Evolutionary conservation across 768 basidiomycete genomes (phyloP).

Genomic region (Lactarius akahatsu): DNA sequence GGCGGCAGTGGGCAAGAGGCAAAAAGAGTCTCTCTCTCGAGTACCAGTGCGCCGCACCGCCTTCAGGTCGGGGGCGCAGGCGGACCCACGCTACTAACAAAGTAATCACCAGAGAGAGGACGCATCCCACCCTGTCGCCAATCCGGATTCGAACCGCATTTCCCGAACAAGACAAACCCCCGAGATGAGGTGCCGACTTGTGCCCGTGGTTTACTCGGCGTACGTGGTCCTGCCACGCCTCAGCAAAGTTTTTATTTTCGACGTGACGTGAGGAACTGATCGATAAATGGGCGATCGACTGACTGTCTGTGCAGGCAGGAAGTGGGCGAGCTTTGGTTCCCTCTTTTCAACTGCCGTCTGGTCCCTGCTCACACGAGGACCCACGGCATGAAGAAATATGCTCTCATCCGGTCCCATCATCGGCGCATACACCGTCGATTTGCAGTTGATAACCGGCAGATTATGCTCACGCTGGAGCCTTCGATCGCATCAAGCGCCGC

Average conservation of each 20-base stretch:
- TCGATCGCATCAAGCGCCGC: conserved; percentile 7
- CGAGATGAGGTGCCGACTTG: neutral
- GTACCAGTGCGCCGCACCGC: neutral
- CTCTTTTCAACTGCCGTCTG: too few relatives aligned
- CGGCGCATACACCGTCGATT: conserved; percentile 9
- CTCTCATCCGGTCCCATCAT: conserved; percentile 4
- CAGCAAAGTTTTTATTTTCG: too few relatives aligned
- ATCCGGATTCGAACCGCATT: too few relatives aligned
- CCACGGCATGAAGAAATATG: conserved; percentile 9
- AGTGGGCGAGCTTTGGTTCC: too few relatives aligned
- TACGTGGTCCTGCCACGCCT: too few relatives aligned
- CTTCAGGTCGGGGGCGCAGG: too few relatives aligned
- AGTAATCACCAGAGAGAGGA: neutral
- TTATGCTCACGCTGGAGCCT: conserved; percentile 8
- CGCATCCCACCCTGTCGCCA: too few relatives aligned
- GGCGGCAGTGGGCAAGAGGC: neutral
- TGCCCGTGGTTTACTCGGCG: too few relatives aligned
- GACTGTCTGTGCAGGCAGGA: too few relatives aligned
- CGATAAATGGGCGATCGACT: too few relatives aligned
- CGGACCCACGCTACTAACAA: too few relatives aligned
- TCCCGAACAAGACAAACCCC: neutral
- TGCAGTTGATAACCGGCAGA: conserved; percentile 6
- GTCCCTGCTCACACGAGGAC: neutral
- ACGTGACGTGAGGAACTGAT: too few relatives aligned
- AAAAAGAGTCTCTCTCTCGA: neutral